Percentiles rank a stretch among this genome's conserved stretches.
Evolutionary conservation across 768 basidiomycete genomes (phyloP).

Genomic region (Hemileccinum rubropunctum): DNA sequence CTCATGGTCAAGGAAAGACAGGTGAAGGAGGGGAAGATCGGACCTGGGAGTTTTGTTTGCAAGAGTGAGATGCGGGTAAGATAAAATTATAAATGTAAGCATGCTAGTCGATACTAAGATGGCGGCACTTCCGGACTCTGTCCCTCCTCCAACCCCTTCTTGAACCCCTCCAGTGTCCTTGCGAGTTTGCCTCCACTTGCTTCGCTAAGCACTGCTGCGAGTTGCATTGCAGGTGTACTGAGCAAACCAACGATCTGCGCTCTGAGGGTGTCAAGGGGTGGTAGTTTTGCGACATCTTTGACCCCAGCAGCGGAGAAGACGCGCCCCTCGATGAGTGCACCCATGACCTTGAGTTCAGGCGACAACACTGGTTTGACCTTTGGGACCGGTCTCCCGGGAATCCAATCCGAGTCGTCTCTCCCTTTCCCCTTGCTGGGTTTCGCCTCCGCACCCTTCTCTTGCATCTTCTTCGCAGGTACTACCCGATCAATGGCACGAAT

Average conservation of each 20-base stretch:
- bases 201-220: conserved; percentile 67
- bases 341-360: conserved; percentile 72
- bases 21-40: conserved; percentile 76
- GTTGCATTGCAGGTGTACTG: conserved; percentile 68
- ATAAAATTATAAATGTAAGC: conserved; percentile 9
- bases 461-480: conserved; percentile 56
- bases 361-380: conserved; percentile 49
- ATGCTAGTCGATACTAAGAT: conserved; percentile 16
- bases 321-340: conserved; percentile 75
- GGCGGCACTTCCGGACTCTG: conserved; percentile 22
- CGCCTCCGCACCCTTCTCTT: conserved; percentile 50
- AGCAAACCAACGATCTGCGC: conserved; percentile 86
- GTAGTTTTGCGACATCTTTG: conserved; percentile 66
- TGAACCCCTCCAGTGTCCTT: conserved; percentile 73
- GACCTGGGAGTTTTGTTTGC: conserved; percentile 84
- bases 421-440: conserved; percentile 41
- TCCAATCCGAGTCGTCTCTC: conserved; percentile 56
- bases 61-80: conserved; percentile 14
- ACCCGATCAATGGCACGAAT: conserved; percentile 65
- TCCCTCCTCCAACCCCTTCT: conserved; percentile 59
- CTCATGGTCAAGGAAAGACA: conserved; percentile 58
- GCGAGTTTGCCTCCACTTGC: conserved; percentile 68
- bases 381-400: conserved; percentile 70
- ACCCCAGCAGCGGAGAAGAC: conserved; percentile 61
- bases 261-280: conserved; percentile 71